Conservation (phyloP, 805 yeast genomes). For the Kuraishia borneana region DNA sequence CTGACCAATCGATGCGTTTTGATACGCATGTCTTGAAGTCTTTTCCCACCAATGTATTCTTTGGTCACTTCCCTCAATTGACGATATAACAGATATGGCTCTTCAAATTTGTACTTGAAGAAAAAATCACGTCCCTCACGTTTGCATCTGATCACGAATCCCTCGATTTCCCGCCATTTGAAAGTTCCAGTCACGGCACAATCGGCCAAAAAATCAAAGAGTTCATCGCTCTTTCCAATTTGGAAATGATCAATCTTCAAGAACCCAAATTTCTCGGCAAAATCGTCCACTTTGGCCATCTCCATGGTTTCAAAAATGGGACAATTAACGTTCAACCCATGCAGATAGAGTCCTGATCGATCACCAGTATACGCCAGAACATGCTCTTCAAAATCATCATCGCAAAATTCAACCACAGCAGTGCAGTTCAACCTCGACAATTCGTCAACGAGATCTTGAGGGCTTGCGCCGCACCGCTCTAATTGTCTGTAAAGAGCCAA, state of each 20-base stretch:
- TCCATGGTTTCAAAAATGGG: constrained; percentile 54
- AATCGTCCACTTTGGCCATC: constrained; percentile 43
- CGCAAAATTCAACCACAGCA: constrained; percentile 89
- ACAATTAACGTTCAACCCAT: constrained; percentile 72
- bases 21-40: constrained; percentile 23
- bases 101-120: constrained; percentile 91
- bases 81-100: constrained; percentile 86
- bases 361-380: constrained; percentile 62
- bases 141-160: constrained; percentile 75
- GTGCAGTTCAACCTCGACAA: constrained; percentile 49
- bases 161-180: constrained; percentile 71
- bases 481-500: constrained; percentile 45
- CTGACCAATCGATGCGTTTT: constrained; percentile 48
- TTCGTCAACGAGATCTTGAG: constrained; percentile 40
- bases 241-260: constrained; percentile 37
- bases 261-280: constrained; percentile 67
- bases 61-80: constrained; percentile 84
- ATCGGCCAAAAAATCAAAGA: constrained; percentile 41
- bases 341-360: constrained; percentile 74
- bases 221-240: constrained; percentile 23
- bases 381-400: constrained; percentile 90
- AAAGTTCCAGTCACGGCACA: constrained; percentile 61
- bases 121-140: constrained; percentile 38
- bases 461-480: constrained; percentile 20
- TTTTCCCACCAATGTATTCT: constrained; percentile 29